Conservation (phyloP, 2,329 filamentous ascomycete species). For the Lasiodiplodia theobromae region DNA sequence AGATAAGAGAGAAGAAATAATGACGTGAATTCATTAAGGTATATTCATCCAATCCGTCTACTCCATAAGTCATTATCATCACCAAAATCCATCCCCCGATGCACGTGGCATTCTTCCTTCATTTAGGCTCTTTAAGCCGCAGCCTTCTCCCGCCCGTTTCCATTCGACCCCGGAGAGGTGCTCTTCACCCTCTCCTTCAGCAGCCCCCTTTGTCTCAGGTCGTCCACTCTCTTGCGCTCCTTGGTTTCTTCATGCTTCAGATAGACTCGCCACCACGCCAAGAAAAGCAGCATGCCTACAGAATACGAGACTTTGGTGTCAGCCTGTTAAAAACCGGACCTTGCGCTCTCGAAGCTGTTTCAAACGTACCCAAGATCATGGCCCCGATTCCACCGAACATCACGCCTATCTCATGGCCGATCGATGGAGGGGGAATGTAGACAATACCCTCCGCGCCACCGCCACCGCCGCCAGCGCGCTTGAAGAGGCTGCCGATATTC, state of each 20-base stretch:
- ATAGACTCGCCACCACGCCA: slow-evolving; percentile 33
- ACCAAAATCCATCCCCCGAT: background rate
- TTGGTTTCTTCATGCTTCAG: slow-evolving; percentile 31
- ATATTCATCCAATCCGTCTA: slow-evolving; percentile 1
- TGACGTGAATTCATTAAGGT: background rate
- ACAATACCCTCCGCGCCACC: slow-evolving; percentile 16
- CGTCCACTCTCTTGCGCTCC: slow-evolving; percentile 32
- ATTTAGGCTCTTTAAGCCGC: background rate
- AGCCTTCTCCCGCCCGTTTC: slow-evolving; percentile 2
- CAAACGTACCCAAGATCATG: slow-evolving; percentile 33
- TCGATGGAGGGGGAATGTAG: slow-evolving; percentile 30
- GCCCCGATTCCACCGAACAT: slow-evolving; percentile 33
- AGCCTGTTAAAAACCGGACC: background rate
- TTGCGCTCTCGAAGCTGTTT: background rate
- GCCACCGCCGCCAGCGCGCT: slow-evolving; percentile 12
- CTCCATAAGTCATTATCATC: background rate
- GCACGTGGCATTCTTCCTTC: no score
- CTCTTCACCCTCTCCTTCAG: slow-evolving; percentile 28
- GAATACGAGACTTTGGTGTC: background rate
- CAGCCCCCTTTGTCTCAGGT: slow-evolving; percentile 32
- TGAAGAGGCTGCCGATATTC: slow-evolving; percentile 9
- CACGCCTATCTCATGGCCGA: slow-evolving; percentile 35
- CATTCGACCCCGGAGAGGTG: background rate
- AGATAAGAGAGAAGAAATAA: background rate
- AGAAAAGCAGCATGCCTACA: slow-evolving; percentile 33